phyloP scores from a whole-genome alignment of 441 rosid genomes.

The Gossypium lobatum region DNA sequence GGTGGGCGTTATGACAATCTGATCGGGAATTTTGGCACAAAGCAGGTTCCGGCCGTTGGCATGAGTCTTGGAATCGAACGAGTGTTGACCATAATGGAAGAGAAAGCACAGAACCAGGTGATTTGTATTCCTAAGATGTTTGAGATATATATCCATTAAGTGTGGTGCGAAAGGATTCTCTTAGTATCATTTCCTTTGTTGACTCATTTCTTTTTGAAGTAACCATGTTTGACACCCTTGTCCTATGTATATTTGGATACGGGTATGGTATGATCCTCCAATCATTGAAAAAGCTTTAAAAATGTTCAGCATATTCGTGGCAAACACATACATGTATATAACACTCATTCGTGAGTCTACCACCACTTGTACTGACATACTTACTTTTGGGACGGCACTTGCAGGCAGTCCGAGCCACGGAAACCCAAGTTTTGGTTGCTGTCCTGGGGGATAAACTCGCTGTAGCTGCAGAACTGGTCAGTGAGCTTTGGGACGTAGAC shows the following conservation, averaged over 20 bases:
- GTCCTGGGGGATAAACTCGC: constrained; percentile 48
- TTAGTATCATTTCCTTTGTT: no score
- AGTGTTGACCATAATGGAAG: constrained; percentile 87
- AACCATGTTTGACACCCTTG: neutral
- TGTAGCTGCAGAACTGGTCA: constrained; percentile 56
- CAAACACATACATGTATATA: no score
- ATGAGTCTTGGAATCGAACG: constrained; percentile 92
- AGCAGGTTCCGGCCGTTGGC: constrained; percentile 94
- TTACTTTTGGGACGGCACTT: neutral
- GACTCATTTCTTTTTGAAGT: no score
- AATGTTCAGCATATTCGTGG: no score
- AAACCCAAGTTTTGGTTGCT: constrained; percentile 68
- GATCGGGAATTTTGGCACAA: constrained; percentile 79
- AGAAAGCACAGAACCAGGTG: constrained; percentile 63
- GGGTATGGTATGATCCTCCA: neutral
- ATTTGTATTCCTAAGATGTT: neutral
- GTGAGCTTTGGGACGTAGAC: constrained; percentile 55
- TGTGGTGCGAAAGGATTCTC: neutral
- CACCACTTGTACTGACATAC: neutral
- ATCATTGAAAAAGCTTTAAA: neutral
- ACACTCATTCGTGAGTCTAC: neutral
- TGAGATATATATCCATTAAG: neutral
- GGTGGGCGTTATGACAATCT: constrained; percentile 94
- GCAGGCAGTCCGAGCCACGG: constrained; percentile 60
- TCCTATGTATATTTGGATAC: neutral